These are phyloP conservation scores for Leccinum arenicola DNA, from an alignment of 768 basidiomycete genomes.

Conservation along the genomic window DNA sequence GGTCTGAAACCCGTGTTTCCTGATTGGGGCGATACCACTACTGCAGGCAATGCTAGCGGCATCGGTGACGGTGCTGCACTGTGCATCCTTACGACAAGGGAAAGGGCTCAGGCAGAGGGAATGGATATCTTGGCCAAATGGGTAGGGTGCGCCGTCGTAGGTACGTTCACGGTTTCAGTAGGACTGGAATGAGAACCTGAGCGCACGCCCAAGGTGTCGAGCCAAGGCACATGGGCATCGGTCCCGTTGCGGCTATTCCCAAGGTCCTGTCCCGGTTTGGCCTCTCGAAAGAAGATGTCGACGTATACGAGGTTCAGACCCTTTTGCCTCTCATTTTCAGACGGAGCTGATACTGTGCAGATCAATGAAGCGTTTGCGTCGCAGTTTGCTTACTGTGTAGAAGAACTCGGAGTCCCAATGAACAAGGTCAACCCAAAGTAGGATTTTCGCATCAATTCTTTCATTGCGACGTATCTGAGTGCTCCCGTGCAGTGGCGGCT, in stretches of 20 bases:
- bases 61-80: slow-evolving; percentile 92
- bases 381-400: slow-evolving; percentile 90
- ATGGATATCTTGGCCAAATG: slow-evolving; percentile 83
- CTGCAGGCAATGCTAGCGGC: slow-evolving; percentile 84
- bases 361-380: slow-evolving; percentile 92
- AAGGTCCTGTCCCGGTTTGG: slow-evolving; percentile 61
- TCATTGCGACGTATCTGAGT: background rate
- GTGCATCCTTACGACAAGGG: slow-evolving; percentile 78
- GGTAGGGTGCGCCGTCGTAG: slow-evolving; percentile 73
- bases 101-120: slow-evolving; percentile 70
- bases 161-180: slow-evolving; percentile 36
- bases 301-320: slow-evolving; percentile 64
- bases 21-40: slow-evolving; percentile 72
- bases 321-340: background rate
- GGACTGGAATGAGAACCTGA: slow-evolving; percentile 6
- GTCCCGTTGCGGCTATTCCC: slow-evolving; percentile 69
- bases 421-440: slow-evolving; percentile 86
- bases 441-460: slow-evolving; percentile 22
- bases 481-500: slow-evolving; percentile 59
- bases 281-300: slow-evolving; percentile 67
- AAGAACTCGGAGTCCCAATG: slow-evolving; percentile 71
- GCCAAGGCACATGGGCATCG: slow-evolving; percentile 76
- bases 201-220: slow-evolving; percentile 52
- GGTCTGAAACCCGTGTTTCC: slow-evolving; percentile 87
- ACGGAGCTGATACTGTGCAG: slow-evolving; percentile 34